Evolutionary conservation across 768 basidiomycete genomes (phyloP).

Genomic region (Gyrodon lividus): DNA sequence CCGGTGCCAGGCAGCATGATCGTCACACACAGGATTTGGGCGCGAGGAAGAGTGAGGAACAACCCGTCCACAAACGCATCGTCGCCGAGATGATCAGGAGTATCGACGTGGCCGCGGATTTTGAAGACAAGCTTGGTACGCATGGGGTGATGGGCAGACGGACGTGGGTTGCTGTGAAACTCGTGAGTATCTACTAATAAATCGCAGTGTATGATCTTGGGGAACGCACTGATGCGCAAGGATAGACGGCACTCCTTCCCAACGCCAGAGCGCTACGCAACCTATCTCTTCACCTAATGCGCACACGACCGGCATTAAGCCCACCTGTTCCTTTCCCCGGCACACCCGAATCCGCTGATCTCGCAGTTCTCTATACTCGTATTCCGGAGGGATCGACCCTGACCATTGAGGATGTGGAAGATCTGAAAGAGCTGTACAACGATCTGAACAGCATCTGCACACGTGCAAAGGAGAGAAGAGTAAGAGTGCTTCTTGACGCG

Average conservation of each 20-base stretch:
- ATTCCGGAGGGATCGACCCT: constrained; percentile 32
- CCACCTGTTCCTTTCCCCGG: constrained; percentile 67
- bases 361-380: constrained; percentile 44
- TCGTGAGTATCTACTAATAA: constrained; percentile 45
- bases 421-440: constrained; percentile 58
- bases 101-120: constrained; percentile 78
- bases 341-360: constrained; percentile 57
- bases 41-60: constrained; percentile 7
- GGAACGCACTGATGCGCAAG: not conserved
- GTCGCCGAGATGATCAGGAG: constrained; percentile 74
- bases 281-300: constrained; percentile 58
- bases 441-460: constrained; percentile 65
- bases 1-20: constrained; percentile 19
- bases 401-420: constrained; percentile 53
- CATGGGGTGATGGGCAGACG: constrained; percentile 40
- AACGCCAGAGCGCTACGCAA: constrained; percentile 58
- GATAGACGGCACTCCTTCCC: constrained; percentile 70
- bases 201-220: not conserved
- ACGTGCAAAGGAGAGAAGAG: constrained; percentile 56
- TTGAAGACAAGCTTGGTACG: constrained; percentile 53
- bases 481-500: constrained; percentile 79
- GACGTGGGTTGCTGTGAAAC: constrained; percentile 85
- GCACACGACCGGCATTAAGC: constrained; percentile 35
- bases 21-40: too few species aligned
- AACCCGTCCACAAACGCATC: constrained; percentile 55